Base-by-base conservation (phyloP, 768 basidiomycete species). In the Mycena leptocephala region DNA sequence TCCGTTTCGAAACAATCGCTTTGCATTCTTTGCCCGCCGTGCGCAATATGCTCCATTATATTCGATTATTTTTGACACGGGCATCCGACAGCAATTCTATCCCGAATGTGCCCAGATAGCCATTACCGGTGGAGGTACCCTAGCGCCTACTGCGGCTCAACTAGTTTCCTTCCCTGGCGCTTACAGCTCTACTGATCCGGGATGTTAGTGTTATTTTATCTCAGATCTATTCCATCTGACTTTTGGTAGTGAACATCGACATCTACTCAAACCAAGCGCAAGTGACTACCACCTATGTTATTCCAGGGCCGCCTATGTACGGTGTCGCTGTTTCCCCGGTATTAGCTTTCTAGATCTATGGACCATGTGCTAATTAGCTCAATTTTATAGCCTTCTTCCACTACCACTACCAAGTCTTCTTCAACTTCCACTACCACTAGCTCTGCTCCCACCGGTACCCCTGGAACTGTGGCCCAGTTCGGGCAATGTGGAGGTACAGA, bases 11-110 rank as follows among this genome's bases (percentile, higher is more conserved):
- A 76, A 88, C 88, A 16, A 88, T 89, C 59, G 88, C 88, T 30
- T 81, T 89, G 20, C 88, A 89, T 79, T 88, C 88, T 20, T 79
- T 88, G 56, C 91, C 91, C 59, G 91, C 92, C 65, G 88, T 90
- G 78, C 74, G 84, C 71, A 48, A 79, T 14, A 77, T 79, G n/a
- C 37, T 26, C 20, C 43, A 18, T 46, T 18, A 11, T 14, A 46
- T 20, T 22, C 13, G 6, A 46, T 20, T 18, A 46, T 22, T 20
- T 22, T 46, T 46, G 16, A 22, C 43, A 18, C 43, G 16, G 18
- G 5, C 20, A n/a, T 20, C 18, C 5, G 83, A 20, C 81, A 92
- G 82, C 92, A 95, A 88, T 91, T 95, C 82, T 95, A 95, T 80
- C 92, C 93, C 0, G 91, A 93, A 79, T 88, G 88, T 67, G 88